These are phyloP conservation scores for Termitomyces bulborhizus DNA, from an alignment of 768 basidiomycete genomes.

Conservation along the genomic window DNA sequence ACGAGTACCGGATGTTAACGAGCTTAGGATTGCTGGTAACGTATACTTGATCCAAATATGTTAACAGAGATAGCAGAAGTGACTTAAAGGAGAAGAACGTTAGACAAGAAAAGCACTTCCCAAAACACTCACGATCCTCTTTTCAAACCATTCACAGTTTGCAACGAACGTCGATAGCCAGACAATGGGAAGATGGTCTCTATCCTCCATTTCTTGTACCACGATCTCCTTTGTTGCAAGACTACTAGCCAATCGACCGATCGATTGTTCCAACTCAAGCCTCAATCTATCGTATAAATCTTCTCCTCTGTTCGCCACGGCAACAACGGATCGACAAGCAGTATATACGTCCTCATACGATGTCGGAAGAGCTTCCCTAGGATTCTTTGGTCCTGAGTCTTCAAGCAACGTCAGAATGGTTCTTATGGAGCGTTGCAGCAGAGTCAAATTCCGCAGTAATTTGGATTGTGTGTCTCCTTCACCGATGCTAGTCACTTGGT, in stretches of 20 bases:
- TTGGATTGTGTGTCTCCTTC: conserved; percentile 20
- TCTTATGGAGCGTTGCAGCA: conserved; percentile 32
- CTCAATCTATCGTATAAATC: conserved; percentile 52
- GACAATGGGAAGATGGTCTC: conserved; percentile 21
- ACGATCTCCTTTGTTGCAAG: conserved; percentile 22
- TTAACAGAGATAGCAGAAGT: conserved; percentile 55
- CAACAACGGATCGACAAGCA: conserved; percentile 51
- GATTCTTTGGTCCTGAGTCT: conserved; percentile 12
- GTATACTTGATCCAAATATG: conserved; percentile 69
- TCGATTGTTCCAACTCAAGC: conserved; percentile 54
- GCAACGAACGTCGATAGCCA: conserved; percentile 59
- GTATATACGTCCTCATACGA: conserved; percentile 53
- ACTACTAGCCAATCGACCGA: conserved; percentile 29
- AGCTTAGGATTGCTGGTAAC: conserved; percentile 34
- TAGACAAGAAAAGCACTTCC: not conserved
- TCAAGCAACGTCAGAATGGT: conserved; percentile 28
- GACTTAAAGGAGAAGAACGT: conserved; percentile 26
- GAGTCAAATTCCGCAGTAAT: conserved; percentile 13
- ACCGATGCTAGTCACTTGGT: conserved; percentile 10
- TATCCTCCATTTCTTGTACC: conserved; percentile 17
- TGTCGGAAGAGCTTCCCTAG: conserved; percentile 28
- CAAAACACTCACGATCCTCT: conserved; percentile 46
- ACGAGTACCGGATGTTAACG: conserved; percentile 39
- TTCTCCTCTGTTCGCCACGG: conserved; percentile 46
- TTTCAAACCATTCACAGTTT: conserved; percentile 58